Evolutionary conservation across 179 eudicot genomes (phyloP).

Genomic region (Vitellaria paradoxa): DNA sequence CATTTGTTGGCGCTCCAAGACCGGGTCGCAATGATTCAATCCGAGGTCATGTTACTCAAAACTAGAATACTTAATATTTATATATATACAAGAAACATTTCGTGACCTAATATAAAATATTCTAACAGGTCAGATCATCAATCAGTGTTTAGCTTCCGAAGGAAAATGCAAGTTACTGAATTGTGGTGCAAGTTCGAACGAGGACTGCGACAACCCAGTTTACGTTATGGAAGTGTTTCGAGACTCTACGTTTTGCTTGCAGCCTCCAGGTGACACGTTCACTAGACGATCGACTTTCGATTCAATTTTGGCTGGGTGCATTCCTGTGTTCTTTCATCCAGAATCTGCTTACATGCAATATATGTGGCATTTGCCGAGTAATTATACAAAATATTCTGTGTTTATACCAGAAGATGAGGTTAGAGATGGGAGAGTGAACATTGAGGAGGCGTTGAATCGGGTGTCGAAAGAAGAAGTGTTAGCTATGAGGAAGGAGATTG

Average conservation of each 20-base stretch:
- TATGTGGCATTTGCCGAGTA: constrained; percentile 41
- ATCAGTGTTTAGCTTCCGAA: too few species aligned
- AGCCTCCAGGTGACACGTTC: constrained; percentile 36
- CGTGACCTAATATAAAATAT: too few species aligned
- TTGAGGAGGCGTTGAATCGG: constrained; percentile 27
- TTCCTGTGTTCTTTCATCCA: constrained; percentile 10
- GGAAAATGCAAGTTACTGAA: constrained; percentile 17
- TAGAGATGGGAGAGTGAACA: constrained; percentile 21
- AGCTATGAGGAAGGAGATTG: constrained; percentile 49
- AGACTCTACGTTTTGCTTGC: constrained; percentile 33
- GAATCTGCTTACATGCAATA: constrained; percentile 45
- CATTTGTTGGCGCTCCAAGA: too few species aligned
- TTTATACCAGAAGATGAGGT: constrained; percentile 11
- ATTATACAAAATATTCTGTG: constrained; percentile 29
- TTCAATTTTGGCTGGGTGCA: constrained; percentile 27
- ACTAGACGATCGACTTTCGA: constrained; percentile 37
- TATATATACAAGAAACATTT: too few species aligned
- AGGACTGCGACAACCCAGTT: constrained; percentile 10
- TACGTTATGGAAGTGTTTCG: constrained; percentile 21
- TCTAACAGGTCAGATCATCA: too few species aligned
- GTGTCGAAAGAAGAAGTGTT: constrained; percentile 20
- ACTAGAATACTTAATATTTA: too few species aligned
- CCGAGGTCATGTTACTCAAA: too few species aligned
- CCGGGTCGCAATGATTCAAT: too few species aligned
- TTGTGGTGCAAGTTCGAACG: neutral